Percentiles rank a stretch among this genome's conserved stretches.
phyloP scores from a whole-genome alignment of 2,329 filamentous ascomycete species.

The Mycogone perniciosa region DNA sequence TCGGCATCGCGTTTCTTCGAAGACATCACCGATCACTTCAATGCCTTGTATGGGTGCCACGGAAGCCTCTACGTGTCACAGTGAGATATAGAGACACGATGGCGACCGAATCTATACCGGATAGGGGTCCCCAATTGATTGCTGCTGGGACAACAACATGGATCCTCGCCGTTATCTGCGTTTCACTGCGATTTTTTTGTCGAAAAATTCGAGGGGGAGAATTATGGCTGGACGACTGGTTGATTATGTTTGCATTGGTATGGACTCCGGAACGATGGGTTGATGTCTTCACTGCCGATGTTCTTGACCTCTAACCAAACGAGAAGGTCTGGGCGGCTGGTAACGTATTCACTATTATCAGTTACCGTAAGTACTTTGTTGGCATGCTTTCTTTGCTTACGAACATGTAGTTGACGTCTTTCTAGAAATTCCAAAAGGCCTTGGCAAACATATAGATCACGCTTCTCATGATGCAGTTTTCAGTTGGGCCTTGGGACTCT shows the following conservation, averaged over 20 bases:
- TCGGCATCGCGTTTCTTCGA: too few relatives aligned
- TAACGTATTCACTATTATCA: conserved; percentile 4
- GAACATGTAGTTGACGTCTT: neutral
- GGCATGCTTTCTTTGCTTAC: neutral
- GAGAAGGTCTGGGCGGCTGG: conserved; percentile 1
- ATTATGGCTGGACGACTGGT: conserved; percentile 13
- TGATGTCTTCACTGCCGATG: neutral
- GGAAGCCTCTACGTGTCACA: too few relatives aligned
- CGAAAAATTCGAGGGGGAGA: neutral
- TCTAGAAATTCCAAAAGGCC: conserved; percentile 2
- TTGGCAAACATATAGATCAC: conserved; percentile 15
- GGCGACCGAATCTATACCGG: too few relatives aligned
- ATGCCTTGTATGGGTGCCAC: too few relatives aligned
- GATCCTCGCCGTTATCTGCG: conserved; percentile 3
- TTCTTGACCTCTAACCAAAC: neutral
- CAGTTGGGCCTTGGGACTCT: conserved; percentile 14
- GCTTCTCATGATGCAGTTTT: conserved; percentile 6
- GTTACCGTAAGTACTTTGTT: conserved; percentile 5
- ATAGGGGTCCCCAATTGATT: too few relatives aligned
- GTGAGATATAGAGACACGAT: too few relatives aligned
- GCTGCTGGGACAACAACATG: conserved; percentile 2
- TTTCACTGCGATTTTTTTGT: neutral
- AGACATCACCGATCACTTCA: too few relatives aligned
- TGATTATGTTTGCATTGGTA: conserved; percentile 11
- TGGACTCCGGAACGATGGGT: neutral